Percentiles rank a stretch among this genome's conserved stretches.
These are phyloP conservation scores for Neoboletus magnificus DNA, from an alignment of 768 basidiomycete genomes.

Conservation along the genomic window DNA sequence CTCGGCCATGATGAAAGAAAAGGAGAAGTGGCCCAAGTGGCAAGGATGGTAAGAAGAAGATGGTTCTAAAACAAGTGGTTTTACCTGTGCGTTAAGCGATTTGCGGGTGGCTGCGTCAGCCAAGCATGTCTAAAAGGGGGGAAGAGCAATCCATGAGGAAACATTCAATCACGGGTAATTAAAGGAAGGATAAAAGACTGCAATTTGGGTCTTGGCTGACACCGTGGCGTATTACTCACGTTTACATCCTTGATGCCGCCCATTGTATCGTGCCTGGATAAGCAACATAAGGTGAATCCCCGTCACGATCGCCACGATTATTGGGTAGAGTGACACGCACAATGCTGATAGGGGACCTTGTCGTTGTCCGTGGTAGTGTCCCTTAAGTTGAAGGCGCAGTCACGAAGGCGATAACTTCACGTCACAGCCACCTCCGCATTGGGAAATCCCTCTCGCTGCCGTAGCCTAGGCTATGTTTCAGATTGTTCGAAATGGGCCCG, in stretches of 20 bases:
- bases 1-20: conserved; percentile 24
- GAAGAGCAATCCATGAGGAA: conserved; percentile 14
- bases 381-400: neutral
- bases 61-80: conserved; percentile 20
- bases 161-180: conserved; percentile 5
- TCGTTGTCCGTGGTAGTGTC: conserved; percentile 6
- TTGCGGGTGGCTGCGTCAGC: conserved; percentile 31
- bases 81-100: conserved; percentile 31
- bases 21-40: neutral
- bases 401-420: neutral
- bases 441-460: conserved; percentile 9
- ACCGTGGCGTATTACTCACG: conserved; percentile 24
- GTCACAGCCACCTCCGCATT: conserved; percentile 1
- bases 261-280: conserved; percentile 17
- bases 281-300: neutral
- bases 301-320: neutral
- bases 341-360: neutral
- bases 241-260: conserved; percentile 26
- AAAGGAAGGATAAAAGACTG: neutral
- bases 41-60: conserved; percentile 7
- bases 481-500: neutral
- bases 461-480: neutral
- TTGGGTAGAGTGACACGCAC: conserved; percentile 7
- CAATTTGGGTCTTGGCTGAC: conserved; percentile 21
- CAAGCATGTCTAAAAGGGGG: conserved; percentile 26